phyloP scores from a whole-genome alignment of 352 stramenopile species.

The Phytophthora sp. region DNA sequence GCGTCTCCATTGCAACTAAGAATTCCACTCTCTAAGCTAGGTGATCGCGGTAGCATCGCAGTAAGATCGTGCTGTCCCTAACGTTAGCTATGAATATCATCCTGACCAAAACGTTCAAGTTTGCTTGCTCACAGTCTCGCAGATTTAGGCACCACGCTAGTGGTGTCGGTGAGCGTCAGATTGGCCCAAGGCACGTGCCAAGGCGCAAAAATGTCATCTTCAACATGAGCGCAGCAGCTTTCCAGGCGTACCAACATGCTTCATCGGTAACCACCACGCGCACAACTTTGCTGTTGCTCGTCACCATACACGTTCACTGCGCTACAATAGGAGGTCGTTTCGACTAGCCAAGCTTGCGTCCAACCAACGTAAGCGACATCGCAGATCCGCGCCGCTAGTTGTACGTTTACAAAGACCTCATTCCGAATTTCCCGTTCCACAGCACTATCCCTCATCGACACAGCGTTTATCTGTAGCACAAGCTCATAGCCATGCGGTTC shows the following conservation, averaged over 20 bases:
- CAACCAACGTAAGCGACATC: background rate
- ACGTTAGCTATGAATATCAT: too few species aligned
- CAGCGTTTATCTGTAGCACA: background rate
- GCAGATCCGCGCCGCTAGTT: background rate
- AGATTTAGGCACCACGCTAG: background rate
- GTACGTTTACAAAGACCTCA: too few species aligned
- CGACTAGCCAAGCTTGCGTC: too few species aligned
- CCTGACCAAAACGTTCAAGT: too few species aligned
- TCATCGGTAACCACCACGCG: background rate
- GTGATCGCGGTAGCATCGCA: too few species aligned
- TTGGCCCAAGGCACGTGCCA: background rate
- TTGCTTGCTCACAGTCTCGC: too few species aligned
- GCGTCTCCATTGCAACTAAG: too few species aligned
- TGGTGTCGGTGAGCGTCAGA: background rate
- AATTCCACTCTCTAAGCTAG: too few species aligned
- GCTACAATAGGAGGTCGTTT: background rate
- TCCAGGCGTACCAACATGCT: background rate
- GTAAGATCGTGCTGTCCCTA: too few species aligned
- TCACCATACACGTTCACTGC: background rate
- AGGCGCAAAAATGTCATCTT: background rate
- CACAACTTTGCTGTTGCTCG: background rate
- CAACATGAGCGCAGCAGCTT: background rate
- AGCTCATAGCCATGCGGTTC: conserved; percentile 32
- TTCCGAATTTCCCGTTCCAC: background rate
- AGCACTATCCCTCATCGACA: background rate